Evolutionary conservation across 805 yeast species (phyloP).

Genomic region (Pichia deserticola): DNA sequence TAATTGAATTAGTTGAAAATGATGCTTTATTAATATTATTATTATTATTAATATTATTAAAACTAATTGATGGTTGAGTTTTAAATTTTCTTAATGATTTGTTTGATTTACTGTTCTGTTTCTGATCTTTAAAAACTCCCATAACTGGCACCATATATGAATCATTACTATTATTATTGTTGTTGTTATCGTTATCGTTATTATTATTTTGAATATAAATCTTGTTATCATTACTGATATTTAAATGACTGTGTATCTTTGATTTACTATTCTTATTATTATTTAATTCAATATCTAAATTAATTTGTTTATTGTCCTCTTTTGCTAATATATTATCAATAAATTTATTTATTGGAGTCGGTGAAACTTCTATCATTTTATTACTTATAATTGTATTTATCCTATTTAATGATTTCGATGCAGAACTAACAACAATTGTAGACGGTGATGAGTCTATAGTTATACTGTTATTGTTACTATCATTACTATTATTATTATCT

Average conservation of each 20-base stretch:
- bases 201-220: background rate
- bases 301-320: background rate
- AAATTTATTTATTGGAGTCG: constrained; percentile 27
- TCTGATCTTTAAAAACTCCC: constrained; percentile 23
- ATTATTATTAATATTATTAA: background rate
- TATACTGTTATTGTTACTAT: background rate
- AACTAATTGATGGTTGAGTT: background rate
- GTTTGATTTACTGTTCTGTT: background rate
- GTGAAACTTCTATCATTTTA: constrained; percentile 19
- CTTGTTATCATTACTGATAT: background rate
- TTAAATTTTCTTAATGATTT: background rate
- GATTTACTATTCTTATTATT: background rate
- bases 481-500: background rate
- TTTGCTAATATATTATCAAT: constrained; percentile 3
- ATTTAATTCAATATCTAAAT: background rate
- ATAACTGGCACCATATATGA: constrained; percentile 9
- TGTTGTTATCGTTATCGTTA: background rate
- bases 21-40: background rate
- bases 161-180: background rate
- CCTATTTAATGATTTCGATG: constrained; percentile 14
- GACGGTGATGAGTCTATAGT: constrained; percentile 27
- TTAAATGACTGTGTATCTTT: background rate
- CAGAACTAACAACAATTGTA: constrained; percentile 25
- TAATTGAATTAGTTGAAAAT: background rate
- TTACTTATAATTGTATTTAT: background rate